phyloP scores from a whole-genome alignment of 345 rosid genomes.

The Gossypium bickii region DNA sequence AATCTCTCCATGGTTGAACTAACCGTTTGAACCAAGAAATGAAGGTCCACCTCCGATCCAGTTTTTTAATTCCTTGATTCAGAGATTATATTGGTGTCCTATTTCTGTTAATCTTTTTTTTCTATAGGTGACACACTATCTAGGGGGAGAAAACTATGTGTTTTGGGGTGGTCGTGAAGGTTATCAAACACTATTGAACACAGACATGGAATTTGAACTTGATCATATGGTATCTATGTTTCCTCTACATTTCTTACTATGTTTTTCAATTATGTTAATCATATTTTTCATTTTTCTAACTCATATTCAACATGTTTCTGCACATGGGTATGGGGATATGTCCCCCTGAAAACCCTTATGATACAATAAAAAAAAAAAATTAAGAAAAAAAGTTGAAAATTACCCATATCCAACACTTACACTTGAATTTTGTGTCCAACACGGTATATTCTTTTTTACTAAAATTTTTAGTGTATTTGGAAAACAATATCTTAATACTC shows the following conservation, averaged over 20 bases:
- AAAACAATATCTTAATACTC: not conserved
- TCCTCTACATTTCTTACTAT: not conserved
- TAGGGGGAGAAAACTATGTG: constrained; percentile 94
- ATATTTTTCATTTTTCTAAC: not conserved
- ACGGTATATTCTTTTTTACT: not conserved
- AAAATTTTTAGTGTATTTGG: too few relatives aligned
- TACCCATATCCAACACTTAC: too few relatives aligned
- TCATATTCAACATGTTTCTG: too few relatives aligned
- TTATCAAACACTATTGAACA: constrained; percentile 87
- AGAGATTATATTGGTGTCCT: not conserved
- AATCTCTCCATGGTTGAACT: too few relatives aligned
- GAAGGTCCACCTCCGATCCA: too few relatives aligned
- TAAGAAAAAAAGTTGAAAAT: too few relatives aligned
- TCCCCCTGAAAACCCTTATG: not conserved
- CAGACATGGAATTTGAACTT: constrained; percentile 93
- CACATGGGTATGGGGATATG: not conserved
- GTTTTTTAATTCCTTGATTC: too few relatives aligned
- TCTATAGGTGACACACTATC: constrained; percentile 70
- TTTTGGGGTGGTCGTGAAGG: constrained; percentile 99
- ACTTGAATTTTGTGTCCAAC: not conserved
- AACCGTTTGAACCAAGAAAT: too few relatives aligned
- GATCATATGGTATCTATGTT: constrained; percentile 56
- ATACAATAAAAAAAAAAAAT: too few relatives aligned
- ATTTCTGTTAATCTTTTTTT: not conserved
- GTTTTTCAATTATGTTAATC: not conserved